Evolutionary conservation across 352 stramenopile genomes (phyloP), one percentile per base, ranked within the genome.

Genomic region (Phytophthora idaei): DNA sequence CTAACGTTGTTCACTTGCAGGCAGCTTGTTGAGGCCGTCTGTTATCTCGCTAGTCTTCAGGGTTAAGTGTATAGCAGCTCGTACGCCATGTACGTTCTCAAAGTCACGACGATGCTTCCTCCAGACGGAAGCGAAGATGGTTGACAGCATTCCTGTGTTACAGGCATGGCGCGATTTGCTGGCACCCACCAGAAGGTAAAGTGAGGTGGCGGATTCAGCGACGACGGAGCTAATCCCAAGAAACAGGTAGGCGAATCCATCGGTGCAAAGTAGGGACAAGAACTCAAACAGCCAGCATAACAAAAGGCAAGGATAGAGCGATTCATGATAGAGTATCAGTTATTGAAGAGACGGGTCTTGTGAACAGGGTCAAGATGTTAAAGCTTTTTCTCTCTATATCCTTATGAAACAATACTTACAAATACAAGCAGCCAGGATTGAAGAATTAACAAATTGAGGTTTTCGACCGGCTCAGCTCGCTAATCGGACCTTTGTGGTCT

Each of bases 181-280:
- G n/a, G 12, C 36, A 42, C 36, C 36, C 36, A 42, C 36, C 36
- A 42, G 36, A 42, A 42, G 36, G 36, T 6, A 42, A 42, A 42
- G 12, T 42, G 36, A n/a, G 36, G 10, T 17, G 36, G 3, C 36
- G 12, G 17, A 15, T 42, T n/a, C 36, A 42, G 36, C 5, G 36
- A 42, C n/a, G 36, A 42, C 12, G 36, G 36, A n/a, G 6, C 44
- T 21, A 17, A 62, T 62, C 55, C 41, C 17, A 36, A 54, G 45
- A 59, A 42, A 32, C 48, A 55, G 48, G 14, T 29, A 6, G n/a
- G 3, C 6, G 14, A 36, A 36, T 14, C 12, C 46, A 9, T 25
- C 46, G 21, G 21, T 15, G 27, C 47, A 53, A 53, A 53, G 15
- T 10, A 21, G 27, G 28, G 47, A 53, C 27, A 31, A 27, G 27